Base-by-base conservation (phyloP, 2,329 filamentous ascomycete genomes). In the Phialophora macrospora region DNA sequence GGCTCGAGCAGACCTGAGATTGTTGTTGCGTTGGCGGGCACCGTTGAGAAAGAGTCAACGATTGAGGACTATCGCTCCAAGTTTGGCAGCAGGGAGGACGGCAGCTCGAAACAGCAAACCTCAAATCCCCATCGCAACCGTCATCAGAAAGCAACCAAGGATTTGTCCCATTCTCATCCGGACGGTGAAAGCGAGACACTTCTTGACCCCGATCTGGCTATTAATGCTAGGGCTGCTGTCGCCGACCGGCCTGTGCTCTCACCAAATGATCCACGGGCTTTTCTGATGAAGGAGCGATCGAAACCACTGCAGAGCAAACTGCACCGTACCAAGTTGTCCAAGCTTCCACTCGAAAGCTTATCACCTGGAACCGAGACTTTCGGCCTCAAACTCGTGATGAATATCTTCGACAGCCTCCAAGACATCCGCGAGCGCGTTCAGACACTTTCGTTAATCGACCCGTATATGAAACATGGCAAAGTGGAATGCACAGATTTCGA, bases 131-230 rank as follows among this genome's bases (percentile, higher is more conserved):
- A 77, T 69, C 65, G 71, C 5, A 77, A 71, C 57, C 72, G 75
- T 57, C 77, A 75, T 62, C 71, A 75, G 6, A 73, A 73, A 55
- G 76, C 75, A 5, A 69, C 38, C 41, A 49, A 73, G 57, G 72
- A 54, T 17, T 30, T 62, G 12, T 64, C 61, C 22, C 61, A 61
- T 26, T 57, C 65, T n/a, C 65, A 64, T 62, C 61, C 58, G 4
- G n/a, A 30, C 4, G 26, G 26, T 17, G 38, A 17, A 28, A 44
- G 6, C n/a, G 26, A 44, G 5, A 7, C n/a, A n/a, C 48, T 32
- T 17, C 4, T 49, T 1, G 60, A 32, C 11, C 4, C 6, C 12
- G 28, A 11, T 22, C 17, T 6, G 44, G 26, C 56, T 44, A 38
- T 17, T 24, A 51, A 30, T 30, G 28, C 32, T n/a, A 9, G 34